These are phyloP conservation scores for Pestalotiopsis sp. DNA, from an alignment of 2,329 filamentous ascomycete genomes.

Conservation along the genomic window DNA sequence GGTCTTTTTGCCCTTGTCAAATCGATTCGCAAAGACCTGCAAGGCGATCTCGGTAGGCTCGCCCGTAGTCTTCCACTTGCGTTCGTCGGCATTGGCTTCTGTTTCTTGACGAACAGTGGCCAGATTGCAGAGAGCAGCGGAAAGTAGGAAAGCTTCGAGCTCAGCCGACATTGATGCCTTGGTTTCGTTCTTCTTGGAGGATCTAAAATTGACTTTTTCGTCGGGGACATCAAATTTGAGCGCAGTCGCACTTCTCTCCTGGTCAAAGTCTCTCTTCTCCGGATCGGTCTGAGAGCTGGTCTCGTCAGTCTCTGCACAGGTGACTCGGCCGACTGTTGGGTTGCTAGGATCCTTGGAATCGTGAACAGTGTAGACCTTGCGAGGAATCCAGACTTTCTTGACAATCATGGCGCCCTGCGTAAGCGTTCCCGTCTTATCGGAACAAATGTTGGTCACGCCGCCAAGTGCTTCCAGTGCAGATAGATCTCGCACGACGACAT, in stretches of 20 bases:
- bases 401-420: constrained; percentile 71
- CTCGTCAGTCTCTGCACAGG: constrained; percentile 17
- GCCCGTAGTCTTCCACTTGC: constrained; percentile 57
- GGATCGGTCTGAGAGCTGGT: constrained; percentile 34
- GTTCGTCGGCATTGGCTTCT: constrained; percentile 50
- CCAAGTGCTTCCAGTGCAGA: constrained; percentile 69
- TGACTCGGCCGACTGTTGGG: constrained; percentile 58
- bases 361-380: constrained; percentile 58
- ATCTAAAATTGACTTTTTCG: constrained; percentile 46
- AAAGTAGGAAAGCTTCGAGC: constrained; percentile 52
- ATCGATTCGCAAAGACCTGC: not conserved
- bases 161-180: constrained; percentile 46
- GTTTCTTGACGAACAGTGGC: constrained; percentile 58
- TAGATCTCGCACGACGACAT: constrained; percentile 66
- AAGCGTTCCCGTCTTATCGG: constrained; percentile 71
- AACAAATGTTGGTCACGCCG: constrained; percentile 72
- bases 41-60: constrained; percentile 33
- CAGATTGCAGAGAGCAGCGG: constrained; percentile 65
- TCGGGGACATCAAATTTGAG: constrained; percentile 65
- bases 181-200: constrained; percentile 33
- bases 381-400: constrained; percentile 65
- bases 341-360: constrained; percentile 62
- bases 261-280: constrained; percentile 55
- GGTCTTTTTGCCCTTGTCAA: constrained; percentile 30
- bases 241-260: constrained; percentile 58